Conservation (phyloP, 805 yeast species). For the Candida chilensis region DNA sequence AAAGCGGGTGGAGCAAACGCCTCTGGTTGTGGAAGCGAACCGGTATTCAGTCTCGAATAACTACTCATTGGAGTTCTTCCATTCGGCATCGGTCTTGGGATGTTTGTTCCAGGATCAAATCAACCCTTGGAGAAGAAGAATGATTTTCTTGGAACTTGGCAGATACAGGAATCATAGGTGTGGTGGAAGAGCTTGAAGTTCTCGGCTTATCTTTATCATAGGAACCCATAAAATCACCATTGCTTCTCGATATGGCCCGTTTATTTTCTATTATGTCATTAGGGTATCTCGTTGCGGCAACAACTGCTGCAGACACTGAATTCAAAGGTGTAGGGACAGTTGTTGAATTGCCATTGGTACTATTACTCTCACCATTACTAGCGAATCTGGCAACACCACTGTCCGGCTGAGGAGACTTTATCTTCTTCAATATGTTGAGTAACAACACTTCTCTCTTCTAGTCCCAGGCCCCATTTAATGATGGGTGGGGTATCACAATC, state of each 20-base stretch:
- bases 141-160: constrained; percentile 1
- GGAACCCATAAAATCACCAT: not conserved
- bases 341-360: constrained; percentile 2
- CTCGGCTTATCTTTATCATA: not conserved
- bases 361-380: constrained; percentile 1
- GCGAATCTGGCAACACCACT: constrained; percentile 3
- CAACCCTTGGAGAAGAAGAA: constrained; percentile 7
- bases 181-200: constrained; percentile 1
- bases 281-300: constrained; percentile 6
- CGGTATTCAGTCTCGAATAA: constrained; percentile 4
- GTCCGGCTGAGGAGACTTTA: constrained; percentile 2
- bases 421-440: too few species aligned
- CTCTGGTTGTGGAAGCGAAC: constrained; percentile 2
- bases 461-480: too few species aligned
- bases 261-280: constrained; percentile 3
- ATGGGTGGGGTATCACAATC: too few species aligned
- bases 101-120: constrained; percentile 53
- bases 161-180: constrained; percentile 9
- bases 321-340: constrained; percentile 1
- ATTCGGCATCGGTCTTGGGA: constrained; percentile 40
- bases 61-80: constrained; percentile 11
- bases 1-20: not conserved
- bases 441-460: too few species aligned
- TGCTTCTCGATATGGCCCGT: constrained; percentile 1
- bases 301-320: constrained; percentile 8